Conservation (phyloP, 441 rosid species). For the Lepidium campestre region DNA sequence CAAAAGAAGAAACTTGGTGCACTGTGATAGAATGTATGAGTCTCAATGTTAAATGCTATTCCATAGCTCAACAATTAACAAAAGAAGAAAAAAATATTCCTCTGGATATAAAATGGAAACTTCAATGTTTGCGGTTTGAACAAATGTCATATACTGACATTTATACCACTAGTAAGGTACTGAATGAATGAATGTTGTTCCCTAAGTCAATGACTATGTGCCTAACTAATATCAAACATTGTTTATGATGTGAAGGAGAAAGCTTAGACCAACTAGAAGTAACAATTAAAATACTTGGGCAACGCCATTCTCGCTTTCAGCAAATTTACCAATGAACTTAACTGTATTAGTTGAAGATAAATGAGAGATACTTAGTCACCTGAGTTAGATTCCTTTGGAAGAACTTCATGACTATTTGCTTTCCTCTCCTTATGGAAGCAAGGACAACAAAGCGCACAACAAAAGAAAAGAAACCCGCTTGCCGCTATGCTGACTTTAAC, state of each 20-base stretch:
- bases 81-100: background rate
- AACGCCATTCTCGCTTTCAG: background rate
- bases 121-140: background rate
- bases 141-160: background rate
- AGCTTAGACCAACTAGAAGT: background rate
- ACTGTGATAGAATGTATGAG: conserved; percentile 39
- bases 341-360: background rate
- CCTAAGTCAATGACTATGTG: background rate
- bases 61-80: background rate
- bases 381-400: conserved; percentile 52
- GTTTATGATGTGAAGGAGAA: background rate
- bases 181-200: background rate
- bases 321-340: background rate
- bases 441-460: conserved; percentile 58
- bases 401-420: conserved; percentile 53
- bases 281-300: background rate
- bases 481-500: conserved; percentile 41
- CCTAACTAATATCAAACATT: background rate
- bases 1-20: conserved; percentile 52
- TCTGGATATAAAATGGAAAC: background rate
- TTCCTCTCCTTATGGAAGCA: conserved; percentile 63
- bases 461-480: conserved; percentile 47
- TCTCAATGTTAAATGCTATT: conserved; percentile 6
- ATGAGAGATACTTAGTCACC: conserved; percentile 37
- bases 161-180: background rate